Evolutionary conservation across 805 yeast species (phyloP), one percentile per base, ranked within the genome.

Genomic region (Teunomyces pallodes): DNA sequence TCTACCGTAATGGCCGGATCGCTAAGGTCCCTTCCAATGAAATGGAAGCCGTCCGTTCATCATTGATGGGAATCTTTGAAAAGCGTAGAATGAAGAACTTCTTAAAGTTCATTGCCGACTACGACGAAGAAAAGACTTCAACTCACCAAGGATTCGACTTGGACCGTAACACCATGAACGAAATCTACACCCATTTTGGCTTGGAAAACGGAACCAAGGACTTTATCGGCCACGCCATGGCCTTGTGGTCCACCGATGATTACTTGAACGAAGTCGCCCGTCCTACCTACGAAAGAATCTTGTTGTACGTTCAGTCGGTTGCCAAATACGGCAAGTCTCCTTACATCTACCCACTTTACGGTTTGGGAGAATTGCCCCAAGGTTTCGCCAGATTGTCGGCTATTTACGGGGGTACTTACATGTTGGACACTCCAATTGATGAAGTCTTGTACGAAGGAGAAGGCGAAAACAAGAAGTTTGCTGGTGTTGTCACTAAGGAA

Each of bases 201-300:
- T 80, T 94, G 46, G 97, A 94, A 60, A 80, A 81, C 47, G 96
- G 97, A 32, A 91, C 98, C 16, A 86, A 89, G 64, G 98, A 94
- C 67, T 94, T 94, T 61, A 88, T 94, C 55, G 99, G 99, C 41
- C 99, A 94, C 67, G 94, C 99, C 3, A 94, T 94, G 99, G 99
- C 97, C 12, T 79, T 94, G 51, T 91, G 96, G 86, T 80, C 94
- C 16, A 91, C 89, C 60, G 99, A 94, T 62, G 90, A 86, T 46
- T 94, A 94, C 66, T 73, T 94, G 62, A 79, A 76, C 51, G 83
- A 88, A 67, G 96, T 96, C 8, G 96, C 97, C 5, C 81, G 97
- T 62, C 96, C 90, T 63, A 84, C 97, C 8, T 81, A 86, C 59
- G 94, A 92, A 65, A 79, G 98, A 67, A 82, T 94, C 47, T 69